Evolutionary conservation across 176 grass and related monocot species (phyloP).

Genomic region (Thalia dealbata): DNA sequence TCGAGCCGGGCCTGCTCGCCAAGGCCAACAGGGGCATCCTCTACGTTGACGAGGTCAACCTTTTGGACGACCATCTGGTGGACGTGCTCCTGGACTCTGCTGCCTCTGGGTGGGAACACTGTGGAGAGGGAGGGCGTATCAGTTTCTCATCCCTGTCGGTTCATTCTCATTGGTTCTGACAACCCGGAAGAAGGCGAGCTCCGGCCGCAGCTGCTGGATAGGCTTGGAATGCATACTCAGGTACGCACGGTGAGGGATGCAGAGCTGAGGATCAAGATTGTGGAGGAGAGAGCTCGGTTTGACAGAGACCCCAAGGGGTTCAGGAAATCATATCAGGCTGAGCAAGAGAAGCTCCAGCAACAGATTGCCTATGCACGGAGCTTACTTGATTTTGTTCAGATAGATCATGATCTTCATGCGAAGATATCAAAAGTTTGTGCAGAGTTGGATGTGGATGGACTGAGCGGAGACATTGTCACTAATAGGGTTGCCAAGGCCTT

Average conservation of each 20-base stretch:
- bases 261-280: conserved; percentile 88
- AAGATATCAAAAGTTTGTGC: conserved; percentile 95
- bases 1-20: conserved; percentile 83
- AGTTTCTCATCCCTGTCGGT: conserved; percentile 86
- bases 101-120: conserved; percentile 89
- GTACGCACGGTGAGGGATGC: conserved; percentile 79
- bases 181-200: conserved; percentile 96
- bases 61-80: conserved; percentile 85
- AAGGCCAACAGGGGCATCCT: conserved; percentile 96
- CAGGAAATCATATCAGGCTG: conserved; percentile 52
- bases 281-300: conserved; percentile 77
- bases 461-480: conserved; percentile 85
- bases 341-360: conserved; percentile 83
- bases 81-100: conserved; percentile 85
- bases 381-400: conserved; percentile 51
- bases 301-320: conserved; percentile 70
- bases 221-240: conserved; percentile 95
- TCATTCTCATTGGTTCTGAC: conserved; percentile 92
- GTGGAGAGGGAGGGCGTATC: conserved; percentile 98
- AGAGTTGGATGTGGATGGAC: conserved; percentile 82
- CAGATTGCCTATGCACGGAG: conserved; percentile 62
- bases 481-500: conserved; percentile 84
- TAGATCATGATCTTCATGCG: conserved; percentile 72
- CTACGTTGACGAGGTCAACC: conserved; percentile 91
- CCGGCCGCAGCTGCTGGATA: conserved; percentile 79